Evolutionary conservation across 345 rosid species (phyloP), one percentile per base, ranked within the genome.

Genomic region (Salix suchowensis): DNA sequence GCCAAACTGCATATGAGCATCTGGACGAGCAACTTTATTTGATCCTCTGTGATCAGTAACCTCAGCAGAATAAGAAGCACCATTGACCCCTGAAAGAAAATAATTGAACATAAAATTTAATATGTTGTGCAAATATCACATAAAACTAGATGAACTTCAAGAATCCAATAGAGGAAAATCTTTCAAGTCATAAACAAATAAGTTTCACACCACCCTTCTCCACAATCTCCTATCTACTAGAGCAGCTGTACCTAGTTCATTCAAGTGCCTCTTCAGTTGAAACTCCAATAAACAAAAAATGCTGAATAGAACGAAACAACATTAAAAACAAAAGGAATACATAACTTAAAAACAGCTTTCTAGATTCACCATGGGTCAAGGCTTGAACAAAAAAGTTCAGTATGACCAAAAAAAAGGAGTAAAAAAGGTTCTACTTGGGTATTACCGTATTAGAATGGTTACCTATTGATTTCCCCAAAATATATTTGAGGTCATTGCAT

Each of bases 31-130:
- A 32, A 36, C 68, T 34, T 83, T 79, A 42, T 67, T n/a, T 15
- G 76, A 70, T 78, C 77, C 72, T 48, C 61, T 68, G 61, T 69
- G 78, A 67, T 74, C 78, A 62, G 68, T 44, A 77, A 48, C 60
- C 61, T 78, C 81, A 24, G 80, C 84, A 30, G 80, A 68, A 77
- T 66, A 60, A 36, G 78, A 71, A 19, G 81, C 66, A 67, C 78
- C 80, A 68, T 68, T 72, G 76, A 74, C 74, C 55, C 83, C 83
- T 81, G 69, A 48, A 73, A 65, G 72, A 28, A 23, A 44, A 52
- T 65, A 79, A 68, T 48, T 26, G 62, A 67, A 26, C 66, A 30
- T 34, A 65, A 21, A 70, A 40, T 15, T 70, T 67, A 61, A 36
- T 42, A 28, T 7, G 11, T 2, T 61, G 55, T 71, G 50, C 9